A percentile compares a stretch with the other conserved stretches of the same genome.
Conservation (phyloP, 768 basidiomycete species). For the Hypholoma fasciculare region DNA sequence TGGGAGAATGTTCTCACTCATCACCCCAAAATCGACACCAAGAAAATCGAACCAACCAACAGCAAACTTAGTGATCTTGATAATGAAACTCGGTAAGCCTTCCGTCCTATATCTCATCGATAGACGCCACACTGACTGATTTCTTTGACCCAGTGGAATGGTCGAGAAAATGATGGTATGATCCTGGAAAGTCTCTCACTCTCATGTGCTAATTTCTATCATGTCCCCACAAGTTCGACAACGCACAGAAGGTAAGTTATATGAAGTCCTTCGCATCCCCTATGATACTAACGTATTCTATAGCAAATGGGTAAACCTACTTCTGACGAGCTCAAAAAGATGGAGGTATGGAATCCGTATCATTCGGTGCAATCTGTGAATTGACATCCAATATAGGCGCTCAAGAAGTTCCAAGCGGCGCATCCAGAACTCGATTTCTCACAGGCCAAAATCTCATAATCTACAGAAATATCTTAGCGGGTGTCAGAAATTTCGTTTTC, state of each 20-base stretch:
- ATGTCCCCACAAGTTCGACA: constrained; percentile 57
- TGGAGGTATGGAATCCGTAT: constrained; percentile 56
- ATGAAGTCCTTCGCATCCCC: neutral
- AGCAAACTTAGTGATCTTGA: constrained; percentile 96
- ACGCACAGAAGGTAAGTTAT: constrained; percentile 66
- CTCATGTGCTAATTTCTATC: constrained; percentile 8
- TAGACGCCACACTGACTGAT: neutral
- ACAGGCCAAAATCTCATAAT: constrained; percentile 81
- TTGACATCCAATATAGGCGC: constrained; percentile 45
- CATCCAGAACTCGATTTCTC: constrained; percentile 97
- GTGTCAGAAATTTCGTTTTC: neutral
- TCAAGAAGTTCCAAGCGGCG: constrained; percentile 85
- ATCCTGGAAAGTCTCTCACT: neutral
- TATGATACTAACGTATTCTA: constrained; percentile 7
- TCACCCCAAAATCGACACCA: constrained; percentile 96
- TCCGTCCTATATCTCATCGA: neutral
- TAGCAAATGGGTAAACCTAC: constrained; percentile 97
- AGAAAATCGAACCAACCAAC: constrained; percentile 92
- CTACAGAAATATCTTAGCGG: neutral
- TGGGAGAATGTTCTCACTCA: constrained; percentile 97
- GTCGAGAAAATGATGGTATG: constrained; percentile 99
- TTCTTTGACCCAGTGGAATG: constrained; percentile 66
- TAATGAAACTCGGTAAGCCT: constrained; percentile 80
- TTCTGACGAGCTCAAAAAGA: constrained; percentile 91
- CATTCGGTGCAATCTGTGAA: neutral